Base-by-base conservation (phyloP, 2,329 filamentous ascomycete species). In the Leptographium wingfieldii region DNA sequence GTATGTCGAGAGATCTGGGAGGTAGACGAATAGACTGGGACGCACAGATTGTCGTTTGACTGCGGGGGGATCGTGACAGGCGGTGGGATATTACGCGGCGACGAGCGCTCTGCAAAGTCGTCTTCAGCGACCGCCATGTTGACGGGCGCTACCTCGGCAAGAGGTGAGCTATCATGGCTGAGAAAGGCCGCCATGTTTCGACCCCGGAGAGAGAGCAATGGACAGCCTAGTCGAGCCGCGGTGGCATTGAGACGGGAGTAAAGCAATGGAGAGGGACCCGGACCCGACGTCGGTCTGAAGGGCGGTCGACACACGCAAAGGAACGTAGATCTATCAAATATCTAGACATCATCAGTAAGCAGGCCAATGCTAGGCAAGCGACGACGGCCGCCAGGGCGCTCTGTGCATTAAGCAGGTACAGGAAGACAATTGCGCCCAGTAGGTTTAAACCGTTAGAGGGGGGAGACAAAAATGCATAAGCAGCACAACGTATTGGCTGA, bases 191-290 rank as follows among this genome's bases (percentile, higher is more conserved):
- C 71, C 71, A 73, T 73, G 54, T 55, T 63, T 62, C 49, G 35
- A 19, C 46, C 72, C 69, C 43, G 43, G 19, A 73, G 53, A 73
- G 43, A 58, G 51, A 60, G 57, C 66, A 71, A 75, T 69, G 71
- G 69, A 65, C 71, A 73, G 72, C 73, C 43, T 72, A 73, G 62
- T 62, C 61, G 62, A 64, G 64, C 67, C 65, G 66, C 62, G 65
- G 63, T 69, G 69, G 73, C 77, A 80, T 80, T 63, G 62, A 58
- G 25, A 38, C 60, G 55, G 22, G 19, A 29, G 40, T 10, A 27
- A 22, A 22, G 43, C 14, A 9, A 46, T 19, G 49, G 7, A 25
- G 19, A 25, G 38, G 38, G 14, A 40, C 38, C 16, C 25, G 38
- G 14, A 40, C 38, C 16, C 25, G 35, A 6, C 38, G 58, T n/a